These are phyloP conservation scores for Tremella fuciformis DNA, from an alignment of 768 basidiomycete species.

Conservation along the genomic window DNA sequence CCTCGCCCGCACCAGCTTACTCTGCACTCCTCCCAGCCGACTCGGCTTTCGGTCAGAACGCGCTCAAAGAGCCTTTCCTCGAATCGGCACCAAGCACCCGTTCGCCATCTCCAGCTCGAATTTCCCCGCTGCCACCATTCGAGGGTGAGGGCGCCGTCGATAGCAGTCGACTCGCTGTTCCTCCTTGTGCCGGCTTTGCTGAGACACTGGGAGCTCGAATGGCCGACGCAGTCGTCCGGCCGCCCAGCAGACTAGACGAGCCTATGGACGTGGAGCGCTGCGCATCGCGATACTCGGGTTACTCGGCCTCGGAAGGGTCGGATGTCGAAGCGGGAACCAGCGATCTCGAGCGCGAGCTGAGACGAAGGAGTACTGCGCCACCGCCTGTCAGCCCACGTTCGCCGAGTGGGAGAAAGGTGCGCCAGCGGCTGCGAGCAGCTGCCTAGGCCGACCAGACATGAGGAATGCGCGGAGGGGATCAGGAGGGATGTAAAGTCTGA, in stretches of 20 bases:
- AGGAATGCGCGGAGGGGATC: too few relatives aligned
- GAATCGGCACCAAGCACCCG: neutral
- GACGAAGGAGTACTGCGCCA: neutral
- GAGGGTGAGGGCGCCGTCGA: constrained; percentile 10
- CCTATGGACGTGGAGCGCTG: constrained; percentile 18
- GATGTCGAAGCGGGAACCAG: neutral
- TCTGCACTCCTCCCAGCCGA: constrained; percentile 5
- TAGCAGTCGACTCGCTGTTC: neutral
- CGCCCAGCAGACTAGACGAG: constrained; percentile 4
- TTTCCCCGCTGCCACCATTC: neutral
- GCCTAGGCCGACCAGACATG: neutral
- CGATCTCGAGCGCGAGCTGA: neutral
- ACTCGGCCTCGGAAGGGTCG: constrained; percentile 1
- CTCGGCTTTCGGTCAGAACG: too few relatives aligned
- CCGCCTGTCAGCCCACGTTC: neutral
- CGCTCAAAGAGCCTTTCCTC: neutral
- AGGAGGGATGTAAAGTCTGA: too few relatives aligned
- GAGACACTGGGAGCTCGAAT: too few relatives aligned
- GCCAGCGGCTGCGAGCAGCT: neutral
- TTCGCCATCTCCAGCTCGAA: neutral
- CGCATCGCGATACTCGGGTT: neutral
- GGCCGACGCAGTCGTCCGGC: neutral
- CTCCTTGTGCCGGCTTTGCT: too few relatives aligned
- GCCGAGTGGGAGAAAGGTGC: neutral
- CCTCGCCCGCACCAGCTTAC: constrained; percentile 6